Evolutionary conservation across 768 basidiomycete genomes (phyloP).

Genomic region (Podaxis sp.): DNA sequence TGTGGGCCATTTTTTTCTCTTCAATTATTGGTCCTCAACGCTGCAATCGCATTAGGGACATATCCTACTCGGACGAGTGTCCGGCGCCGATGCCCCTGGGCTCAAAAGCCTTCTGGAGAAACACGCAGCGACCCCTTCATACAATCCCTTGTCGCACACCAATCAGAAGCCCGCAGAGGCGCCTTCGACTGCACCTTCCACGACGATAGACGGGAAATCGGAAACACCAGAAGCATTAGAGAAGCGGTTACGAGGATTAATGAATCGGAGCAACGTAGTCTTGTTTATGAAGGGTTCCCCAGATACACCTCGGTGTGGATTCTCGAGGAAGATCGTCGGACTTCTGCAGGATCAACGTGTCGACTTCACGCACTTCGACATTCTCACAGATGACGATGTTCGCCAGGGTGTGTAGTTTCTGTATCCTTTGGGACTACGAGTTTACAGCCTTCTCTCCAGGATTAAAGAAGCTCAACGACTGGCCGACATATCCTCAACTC

Average conservation of each 20-base stretch:
- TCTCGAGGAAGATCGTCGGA: constrained; percentile 72
- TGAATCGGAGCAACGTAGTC: constrained; percentile 78
- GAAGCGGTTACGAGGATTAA: constrained; percentile 62
- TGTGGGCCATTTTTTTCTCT: constrained; percentile 7
- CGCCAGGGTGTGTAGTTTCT: constrained; percentile 61
- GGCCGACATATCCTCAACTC: constrained; percentile 89
- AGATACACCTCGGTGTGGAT: constrained; percentile 78
- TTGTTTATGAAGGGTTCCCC: constrained; percentile 92
- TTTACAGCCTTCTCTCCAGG: constrained; percentile 34
- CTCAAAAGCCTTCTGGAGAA: constrained; percentile 63
- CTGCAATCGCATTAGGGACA: constrained; percentile 65
- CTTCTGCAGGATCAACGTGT: constrained; percentile 66
- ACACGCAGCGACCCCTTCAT: constrained; percentile 43
- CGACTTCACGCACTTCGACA: constrained; percentile 78
- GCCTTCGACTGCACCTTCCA: constrained; percentile 21
- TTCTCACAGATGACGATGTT: constrained; percentile 77
- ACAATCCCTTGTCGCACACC: constrained; percentile 50
- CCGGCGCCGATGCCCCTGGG: constrained; percentile 73
- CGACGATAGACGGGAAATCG: constrained; percentile 17
- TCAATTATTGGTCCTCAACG: background rate
- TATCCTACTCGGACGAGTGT: constrained; percentile 72
- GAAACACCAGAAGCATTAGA: constrained; percentile 71
- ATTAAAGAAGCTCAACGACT: constrained; percentile 77
- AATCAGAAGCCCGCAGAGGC: constrained; percentile 38
- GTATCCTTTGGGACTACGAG: background rate